phyloP scores from a whole-genome alignment of 305 asterid genomes.

The Fraxinus sp. region DNA sequence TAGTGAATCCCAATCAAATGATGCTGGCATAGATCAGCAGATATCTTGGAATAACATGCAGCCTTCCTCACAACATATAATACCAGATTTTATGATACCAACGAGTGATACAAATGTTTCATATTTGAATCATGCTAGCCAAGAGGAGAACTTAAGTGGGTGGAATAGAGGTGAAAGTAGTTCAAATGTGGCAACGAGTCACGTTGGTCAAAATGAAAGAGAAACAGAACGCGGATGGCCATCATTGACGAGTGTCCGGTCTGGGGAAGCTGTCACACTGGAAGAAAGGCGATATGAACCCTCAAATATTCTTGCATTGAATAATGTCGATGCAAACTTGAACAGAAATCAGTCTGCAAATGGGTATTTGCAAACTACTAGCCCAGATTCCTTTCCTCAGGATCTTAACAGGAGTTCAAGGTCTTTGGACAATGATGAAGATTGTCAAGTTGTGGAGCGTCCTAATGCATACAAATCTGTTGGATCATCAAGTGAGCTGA shows the following conservation, averaged over 20 bases:
- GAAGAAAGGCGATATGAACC: conserved; percentile 41
- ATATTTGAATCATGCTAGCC: conserved; percentile 38
- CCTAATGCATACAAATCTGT: conserved; percentile 37
- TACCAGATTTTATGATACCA: conserved; percentile 48
- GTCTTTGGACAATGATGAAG: conserved; percentile 39
- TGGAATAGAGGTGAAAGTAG: conserved; percentile 74
- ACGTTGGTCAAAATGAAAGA: conserved; percentile 41
- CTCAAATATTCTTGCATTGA: conserved; percentile 42
- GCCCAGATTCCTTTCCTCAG: conserved; percentile 36
- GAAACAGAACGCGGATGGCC: conserved; percentile 50
- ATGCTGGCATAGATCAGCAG: conserved; percentile 62
- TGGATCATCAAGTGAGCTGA: conserved; percentile 41
- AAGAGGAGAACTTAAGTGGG: conserved; percentile 45
- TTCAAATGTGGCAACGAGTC: conserved; percentile 48
- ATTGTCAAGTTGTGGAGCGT: conserved; percentile 51
- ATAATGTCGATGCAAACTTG: conserved; percentile 34
- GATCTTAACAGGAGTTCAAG: conserved; percentile 55
- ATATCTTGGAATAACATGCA: conserved; percentile 60
- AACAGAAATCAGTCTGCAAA: conserved; percentile 32
- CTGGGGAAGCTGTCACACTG: conserved; percentile 39
- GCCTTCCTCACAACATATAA: conserved; percentile 48
- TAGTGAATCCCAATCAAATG: conserved; percentile 61
- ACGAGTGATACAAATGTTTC: conserved; percentile 36
- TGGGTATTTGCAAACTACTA: conserved; percentile 37
- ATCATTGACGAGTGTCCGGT: conserved; percentile 22